Percentiles rank a stretch among this genome's conserved stretches.
Conservation (phyloP, 768 basidiomycete genomes). For the Boletus vinaceobasis region DNA sequence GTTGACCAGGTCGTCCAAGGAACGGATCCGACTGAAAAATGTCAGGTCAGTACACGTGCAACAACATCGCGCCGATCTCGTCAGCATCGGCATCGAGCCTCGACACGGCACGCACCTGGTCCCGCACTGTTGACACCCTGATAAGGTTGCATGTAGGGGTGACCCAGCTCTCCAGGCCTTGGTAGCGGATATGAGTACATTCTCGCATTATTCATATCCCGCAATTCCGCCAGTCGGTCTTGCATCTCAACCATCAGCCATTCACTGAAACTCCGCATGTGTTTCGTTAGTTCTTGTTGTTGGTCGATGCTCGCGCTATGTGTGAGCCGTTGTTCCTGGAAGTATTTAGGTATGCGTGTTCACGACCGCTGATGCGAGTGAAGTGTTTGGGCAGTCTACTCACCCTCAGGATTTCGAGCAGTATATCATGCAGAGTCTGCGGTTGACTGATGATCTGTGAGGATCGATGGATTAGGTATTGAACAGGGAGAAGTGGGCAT, state of each 20-base stretch:
- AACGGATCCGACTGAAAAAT: background rate
- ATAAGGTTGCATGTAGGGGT: background rate
- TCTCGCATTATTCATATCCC: background rate
- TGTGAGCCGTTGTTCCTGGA: slow-evolving; percentile 5
- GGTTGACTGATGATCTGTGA: background rate
- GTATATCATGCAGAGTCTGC: background rate
- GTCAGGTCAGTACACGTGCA: too few species aligned
- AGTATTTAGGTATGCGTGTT: background rate
- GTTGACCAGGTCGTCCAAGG: background rate
- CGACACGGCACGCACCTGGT: background rate
- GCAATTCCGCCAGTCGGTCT: background rate
- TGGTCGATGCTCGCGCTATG: slow-evolving; percentile 3
- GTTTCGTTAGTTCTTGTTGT: slow-evolving; percentile 3
- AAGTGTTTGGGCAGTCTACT: background rate
- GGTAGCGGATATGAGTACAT: background rate
- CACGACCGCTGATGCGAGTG: background rate
- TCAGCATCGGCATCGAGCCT: background rate
- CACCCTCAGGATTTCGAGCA: slow-evolving; percentile 7
- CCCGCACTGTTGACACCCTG: background rate
- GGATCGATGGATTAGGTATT: background rate
- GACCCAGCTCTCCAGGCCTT: background rate
- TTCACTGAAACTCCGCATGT: background rate
- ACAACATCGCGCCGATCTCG: background rate
- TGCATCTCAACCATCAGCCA: slow-evolving; percentile 11
- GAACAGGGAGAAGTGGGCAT: background rate